Evolutionary conservation across 768 basidiomycete genomes (phyloP).

Genomic region (Tricholoma bakamatsutake): DNA sequence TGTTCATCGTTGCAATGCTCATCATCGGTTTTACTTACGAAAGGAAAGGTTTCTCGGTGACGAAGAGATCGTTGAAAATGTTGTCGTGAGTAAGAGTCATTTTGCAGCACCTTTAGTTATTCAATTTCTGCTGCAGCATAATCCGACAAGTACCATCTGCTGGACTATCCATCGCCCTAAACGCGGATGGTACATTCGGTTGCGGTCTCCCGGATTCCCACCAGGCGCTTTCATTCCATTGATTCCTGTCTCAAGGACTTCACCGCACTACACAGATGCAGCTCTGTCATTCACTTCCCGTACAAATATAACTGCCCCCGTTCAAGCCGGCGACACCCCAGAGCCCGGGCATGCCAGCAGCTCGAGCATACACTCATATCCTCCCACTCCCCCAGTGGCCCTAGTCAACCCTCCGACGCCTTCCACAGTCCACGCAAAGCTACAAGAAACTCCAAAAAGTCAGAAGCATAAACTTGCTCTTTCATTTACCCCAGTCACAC

Average conservation of each 20-base stretch:
- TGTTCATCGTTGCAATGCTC: conserved; percentile 1
- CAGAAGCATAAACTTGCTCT: conserved; percentile 19
- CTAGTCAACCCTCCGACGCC: conserved; percentile 30
- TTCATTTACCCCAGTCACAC: conserved; percentile 36
- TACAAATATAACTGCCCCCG: conserved; percentile 29
- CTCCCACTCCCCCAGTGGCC: conserved; percentile 42
- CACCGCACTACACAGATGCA: conserved; percentile 44
- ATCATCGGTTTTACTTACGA: conserved; percentile 12
- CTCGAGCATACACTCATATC: conserved; percentile 52
- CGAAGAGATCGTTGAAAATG: conserved; percentile 68
- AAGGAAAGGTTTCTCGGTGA: conserved; percentile 73
- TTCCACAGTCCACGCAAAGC: conserved; percentile 22
- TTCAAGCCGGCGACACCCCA: conserved; percentile 11
- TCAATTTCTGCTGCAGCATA: conserved; percentile 40
- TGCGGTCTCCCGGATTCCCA: conserved; percentile 67
- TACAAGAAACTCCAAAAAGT: conserved; percentile 16
- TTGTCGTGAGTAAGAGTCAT: conserved; percentile 47
- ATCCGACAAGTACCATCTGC: conserved; percentile 53
- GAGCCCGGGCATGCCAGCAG: conserved; percentile 21
- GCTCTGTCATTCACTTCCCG: conserved; percentile 48
- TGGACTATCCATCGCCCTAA: conserved; percentile 80
- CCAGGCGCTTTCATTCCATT: conserved; percentile 53
- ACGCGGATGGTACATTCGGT: conserved; percentile 80
- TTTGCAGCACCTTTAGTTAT: background rate
- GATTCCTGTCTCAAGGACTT: conserved; percentile 40